These are phyloP conservation scores for Aspergillus novoparasiticus DNA, from an alignment of 2,329 filamentous ascomycete genomes.

Conservation along the genomic window DNA sequence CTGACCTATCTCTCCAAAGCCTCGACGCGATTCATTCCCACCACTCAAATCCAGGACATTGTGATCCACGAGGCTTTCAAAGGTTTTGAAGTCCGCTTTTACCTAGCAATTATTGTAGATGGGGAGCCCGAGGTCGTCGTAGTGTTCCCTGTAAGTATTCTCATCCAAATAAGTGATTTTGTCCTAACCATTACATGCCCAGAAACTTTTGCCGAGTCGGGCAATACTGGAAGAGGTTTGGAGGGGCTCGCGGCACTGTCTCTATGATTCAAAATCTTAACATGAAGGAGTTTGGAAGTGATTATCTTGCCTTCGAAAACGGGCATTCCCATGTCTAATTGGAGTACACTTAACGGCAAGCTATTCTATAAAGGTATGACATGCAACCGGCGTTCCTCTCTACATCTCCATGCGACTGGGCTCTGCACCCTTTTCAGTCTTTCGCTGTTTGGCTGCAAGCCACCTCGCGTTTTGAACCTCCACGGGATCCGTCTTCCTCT, in stretches of 20 bases:
- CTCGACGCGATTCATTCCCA: constrained; percentile 80
- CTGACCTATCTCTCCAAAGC: constrained; percentile 66
- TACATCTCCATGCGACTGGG: constrained; percentile 16
- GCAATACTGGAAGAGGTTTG: constrained; percentile 84
- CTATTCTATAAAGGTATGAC: constrained; percentile 16
- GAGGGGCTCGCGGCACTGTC: constrained; percentile 78
- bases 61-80: constrained; percentile 93
- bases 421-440: constrained; percentile 34
- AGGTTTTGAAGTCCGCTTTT: constrained; percentile 88
- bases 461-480: constrained; percentile 66
- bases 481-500: constrained; percentile 58
- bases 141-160: constrained; percentile 74
- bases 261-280: constrained; percentile 69
- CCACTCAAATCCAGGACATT: constrained; percentile 87
- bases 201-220: constrained; percentile 71
- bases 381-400: constrained; percentile 11
- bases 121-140: constrained; percentile 87
- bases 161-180: neutral
- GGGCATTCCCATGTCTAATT: neutral
- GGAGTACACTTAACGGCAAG: neutral
- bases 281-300: neutral
- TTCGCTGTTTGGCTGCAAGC: constrained; percentile 53
- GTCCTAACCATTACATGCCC: constrained; percentile 6
- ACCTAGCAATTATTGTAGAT: constrained; percentile 85
- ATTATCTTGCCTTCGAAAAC: neutral